Evolutionary conservation across 2,329 filamentous ascomycete species (phyloP), one percentile per base, ranked within the genome.

Genomic region (Monilinia laxa): DNA sequence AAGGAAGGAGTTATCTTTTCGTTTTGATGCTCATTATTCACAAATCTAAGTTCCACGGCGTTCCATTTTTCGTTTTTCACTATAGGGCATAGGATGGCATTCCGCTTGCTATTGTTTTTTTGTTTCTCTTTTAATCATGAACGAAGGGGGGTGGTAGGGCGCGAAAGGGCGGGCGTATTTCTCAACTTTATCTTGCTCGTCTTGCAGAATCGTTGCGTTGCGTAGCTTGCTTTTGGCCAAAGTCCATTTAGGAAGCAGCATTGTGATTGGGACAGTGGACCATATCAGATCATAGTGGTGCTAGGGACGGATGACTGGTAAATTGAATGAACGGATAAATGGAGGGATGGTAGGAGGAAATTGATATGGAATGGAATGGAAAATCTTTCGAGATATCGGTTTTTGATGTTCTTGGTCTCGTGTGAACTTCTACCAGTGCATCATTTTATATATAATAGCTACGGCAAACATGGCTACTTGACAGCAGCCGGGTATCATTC

Each of bases 71-170:
- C 23, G 7, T 52, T 52, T 51, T 51, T 51, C 42, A 59, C 16
- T 12, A 59, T 51, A 35, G 45, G 28, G 58, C 58, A 62, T 25
- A 62, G 58, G 58, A 62, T 51, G 58, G 58, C 31, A 60, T 51
- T 60, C n/a, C 42, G 7, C 38, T 49, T 62, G 58, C 58, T 51
- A 51, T 23, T 10, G 49, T 49, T 35, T n/a, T 60, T 49, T 23
- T 28, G 28, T 51, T 42, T 18, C 12, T 60, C 16, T 62, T 52
- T n/a, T 38, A 18, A 9, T 51, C 45, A 51, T 62, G 28, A 25
- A n/a, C 18, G 42, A 59, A 59, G 42, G 28, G 7, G 20, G 28
- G 31, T 49, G 31, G 20, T 62, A 51, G 58, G 58, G 58, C 45
- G 58, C 51, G 58, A 38, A 31, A 16, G 58, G 40, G 45, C 49